A percentile compares a stretch with the other conserved stretches of the same genome.
These are phyloP conservation scores for Cladophialophora exuberans DNA, from an alignment of 2,329 filamentous ascomycete species.

Conservation along the genomic window DNA sequence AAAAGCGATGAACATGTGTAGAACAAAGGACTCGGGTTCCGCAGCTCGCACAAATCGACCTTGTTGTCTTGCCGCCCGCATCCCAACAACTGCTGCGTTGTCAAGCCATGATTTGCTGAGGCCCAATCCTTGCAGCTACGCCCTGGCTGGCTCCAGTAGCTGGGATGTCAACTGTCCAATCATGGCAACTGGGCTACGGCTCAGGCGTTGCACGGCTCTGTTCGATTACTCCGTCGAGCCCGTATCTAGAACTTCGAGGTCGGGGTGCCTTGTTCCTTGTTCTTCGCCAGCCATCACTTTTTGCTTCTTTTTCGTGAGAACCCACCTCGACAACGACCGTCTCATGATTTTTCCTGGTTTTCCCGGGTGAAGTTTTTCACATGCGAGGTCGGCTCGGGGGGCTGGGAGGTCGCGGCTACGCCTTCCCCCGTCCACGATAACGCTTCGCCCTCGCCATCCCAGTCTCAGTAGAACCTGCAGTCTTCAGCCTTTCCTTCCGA, in stretches of 20 bases:
- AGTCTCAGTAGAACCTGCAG: slow-evolving; percentile 12
- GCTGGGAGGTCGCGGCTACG: no score
- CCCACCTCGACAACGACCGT: no score
- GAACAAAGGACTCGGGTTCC: not conserved
- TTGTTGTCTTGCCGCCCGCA: slow-evolving; percentile 15
- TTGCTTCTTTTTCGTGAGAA: slow-evolving; percentile 3
- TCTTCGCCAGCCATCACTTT: slow-evolving; percentile 14
- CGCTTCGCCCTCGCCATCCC: not conserved
- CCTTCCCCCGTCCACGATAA: no score
- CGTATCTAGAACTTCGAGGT: slow-evolving; percentile 14
- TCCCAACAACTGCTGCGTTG: slow-evolving; percentile 28
- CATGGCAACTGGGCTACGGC: slow-evolving; percentile 2
- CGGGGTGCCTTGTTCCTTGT: slow-evolving; percentile 14
- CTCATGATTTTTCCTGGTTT: no score
- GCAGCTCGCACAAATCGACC: slow-evolving; percentile 16
- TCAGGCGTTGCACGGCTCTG: slow-evolving; percentile 22
- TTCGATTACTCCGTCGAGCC: slow-evolving; percentile 9
- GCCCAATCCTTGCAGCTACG: slow-evolving; percentile 12
- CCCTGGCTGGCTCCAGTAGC: slow-evolving; percentile 14
- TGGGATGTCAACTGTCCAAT: slow-evolving; percentile 20
- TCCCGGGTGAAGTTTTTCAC: no score
- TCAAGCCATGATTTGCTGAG: slow-evolving; percentile 30
- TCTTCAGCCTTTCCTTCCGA: slow-evolving; percentile 22
- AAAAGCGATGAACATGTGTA: not conserved
- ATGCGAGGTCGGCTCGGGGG: no score